These are phyloP conservation scores for Microcos paniculata DNA, from an alignment of 345 rosid genomes.

Conservation along the genomic window DNA sequence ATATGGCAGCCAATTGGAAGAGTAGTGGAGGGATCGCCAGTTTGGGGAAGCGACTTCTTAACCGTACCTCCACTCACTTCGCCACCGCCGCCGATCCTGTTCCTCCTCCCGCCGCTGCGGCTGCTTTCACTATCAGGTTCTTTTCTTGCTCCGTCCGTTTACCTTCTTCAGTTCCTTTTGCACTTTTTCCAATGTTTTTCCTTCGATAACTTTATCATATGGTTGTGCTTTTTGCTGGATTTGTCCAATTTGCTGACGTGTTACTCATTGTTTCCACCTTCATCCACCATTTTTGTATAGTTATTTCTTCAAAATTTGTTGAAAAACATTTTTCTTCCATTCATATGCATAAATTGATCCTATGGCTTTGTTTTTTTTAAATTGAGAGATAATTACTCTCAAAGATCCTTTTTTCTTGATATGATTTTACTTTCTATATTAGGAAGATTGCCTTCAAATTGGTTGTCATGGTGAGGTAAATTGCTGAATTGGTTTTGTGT, in stretches of 20 bases:
- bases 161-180: not conserved
- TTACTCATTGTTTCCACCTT: not conserved
- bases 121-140: constrained; percentile 19
- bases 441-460: not conserved
- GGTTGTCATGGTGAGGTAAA: not conserved
- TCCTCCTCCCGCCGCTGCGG: constrained; percentile 11
- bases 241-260: not conserved
- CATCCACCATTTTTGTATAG: not conserved
- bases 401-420: too few relatives aligned
- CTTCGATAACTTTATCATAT: not conserved
- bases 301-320: not conserved
- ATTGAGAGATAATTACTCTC: too few relatives aligned
- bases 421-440: not conserved
- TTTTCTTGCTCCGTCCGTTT: constrained; percentile 2
- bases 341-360: too few relatives aligned
- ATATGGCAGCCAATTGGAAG: constrained; percentile 65
- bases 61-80: constrained; percentile 30
- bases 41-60: constrained; percentile 43
- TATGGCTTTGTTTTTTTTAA: not conserved
- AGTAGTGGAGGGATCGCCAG: constrained; percentile 44
- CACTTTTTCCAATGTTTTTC: not conserved
- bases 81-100: constrained; percentile 9
- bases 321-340: too few relatives aligned
- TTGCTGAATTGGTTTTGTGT: not conserved
- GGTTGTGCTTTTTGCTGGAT: not conserved